A percentile compares a stretch with the other conserved stretches of the same genome.
phyloP scores from a whole-genome alignment of 768 basidiomycete genomes.

The Dentipellis fragilis region DNA sequence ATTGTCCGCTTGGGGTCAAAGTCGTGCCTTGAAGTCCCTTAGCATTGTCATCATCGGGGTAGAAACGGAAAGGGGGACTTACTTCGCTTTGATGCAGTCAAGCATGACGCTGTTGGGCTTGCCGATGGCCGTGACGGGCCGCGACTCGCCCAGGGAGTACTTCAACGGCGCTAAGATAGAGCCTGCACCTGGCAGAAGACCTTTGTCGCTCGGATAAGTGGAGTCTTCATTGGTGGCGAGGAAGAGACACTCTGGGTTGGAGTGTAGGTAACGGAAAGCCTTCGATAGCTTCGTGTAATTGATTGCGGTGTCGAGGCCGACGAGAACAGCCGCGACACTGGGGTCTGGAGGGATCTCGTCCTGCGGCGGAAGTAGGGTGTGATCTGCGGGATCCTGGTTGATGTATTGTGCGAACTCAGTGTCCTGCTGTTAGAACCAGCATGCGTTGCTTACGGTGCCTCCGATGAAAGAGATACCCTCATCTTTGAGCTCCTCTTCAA shows the following conservation, averaged over 20 bases:
- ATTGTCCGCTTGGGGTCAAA: constrained; percentile 83
- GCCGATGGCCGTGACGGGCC: constrained; percentile 70
- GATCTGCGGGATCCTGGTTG: constrained; percentile 72
- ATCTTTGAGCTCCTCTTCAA: constrained; percentile 87
- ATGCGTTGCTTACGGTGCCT: constrained; percentile 57
- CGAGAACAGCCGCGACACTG: constrained; percentile 84
- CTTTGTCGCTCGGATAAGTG: constrained; percentile 72
- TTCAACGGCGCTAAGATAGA: constrained; percentile 75
- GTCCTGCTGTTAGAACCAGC: constrained; percentile 2
- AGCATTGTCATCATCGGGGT: background rate
- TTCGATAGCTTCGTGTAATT: constrained; percentile 94
- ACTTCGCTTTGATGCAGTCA: constrained; percentile 83
- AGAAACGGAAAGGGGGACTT: constrained; percentile 13
- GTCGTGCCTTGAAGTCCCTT: constrained; percentile 46
- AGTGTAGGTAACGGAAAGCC: constrained; percentile 81
- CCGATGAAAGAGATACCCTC: constrained; percentile 78
- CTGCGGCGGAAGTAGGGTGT: constrained; percentile 55
- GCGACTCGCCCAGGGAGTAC: constrained; percentile 44
- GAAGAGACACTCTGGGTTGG: constrained; percentile 74
- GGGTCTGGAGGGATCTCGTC: constrained; percentile 68
- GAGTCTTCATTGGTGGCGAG: constrained; percentile 90
- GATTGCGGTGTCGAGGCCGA: constrained; percentile 77
- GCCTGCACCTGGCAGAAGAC: constrained; percentile 78
- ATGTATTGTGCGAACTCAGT: background rate
- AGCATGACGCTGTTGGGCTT: constrained; percentile 91